A percentile compares a stretch with the other conserved stretches of the same genome.
Conservation (phyloP, 2,329 filamentous ascomycete species). For the Penicillium sp. region DNA sequence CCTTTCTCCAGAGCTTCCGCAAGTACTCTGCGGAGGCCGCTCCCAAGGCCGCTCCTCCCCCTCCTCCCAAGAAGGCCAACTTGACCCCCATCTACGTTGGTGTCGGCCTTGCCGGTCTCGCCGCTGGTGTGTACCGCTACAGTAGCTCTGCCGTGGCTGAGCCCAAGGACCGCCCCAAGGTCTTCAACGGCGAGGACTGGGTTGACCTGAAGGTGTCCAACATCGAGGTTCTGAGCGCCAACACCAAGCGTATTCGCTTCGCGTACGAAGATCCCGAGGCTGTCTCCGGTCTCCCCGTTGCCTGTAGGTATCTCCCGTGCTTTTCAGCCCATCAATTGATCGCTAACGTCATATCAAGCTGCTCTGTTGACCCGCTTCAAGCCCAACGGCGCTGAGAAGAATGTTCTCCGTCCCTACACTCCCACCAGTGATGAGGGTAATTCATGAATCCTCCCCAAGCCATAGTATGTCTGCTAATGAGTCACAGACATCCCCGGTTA, state of each 20-base stretch:
- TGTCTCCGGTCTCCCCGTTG: slow-evolving; percentile 77
- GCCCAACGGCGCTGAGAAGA: slow-evolving; percentile 78
- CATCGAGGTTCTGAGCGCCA: slow-evolving; percentile 82
- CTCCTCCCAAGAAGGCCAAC: slow-evolving; percentile 51
- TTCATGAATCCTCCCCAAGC: neutral
- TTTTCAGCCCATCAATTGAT: neutral
- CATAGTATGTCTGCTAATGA: neutral
- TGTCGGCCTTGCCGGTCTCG: slow-evolving; percentile 45
- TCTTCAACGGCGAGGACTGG: slow-evolving; percentile 85
- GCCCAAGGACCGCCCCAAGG: slow-evolving; percentile 46
- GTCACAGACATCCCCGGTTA: slow-evolving; percentile 69
- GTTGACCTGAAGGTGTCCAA: slow-evolving; percentile 76
- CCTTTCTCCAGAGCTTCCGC: slow-evolving; percentile 57
- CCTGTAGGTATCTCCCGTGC: slow-evolving; percentile 56
- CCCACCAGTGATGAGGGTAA: slow-evolving; percentile 81
- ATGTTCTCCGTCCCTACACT: slow-evolving; percentile 88
- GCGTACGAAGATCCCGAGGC: slow-evolving; percentile 79
- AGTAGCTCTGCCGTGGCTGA: slow-evolving; percentile 33
- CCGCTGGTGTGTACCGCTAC: slow-evolving; percentile 60
- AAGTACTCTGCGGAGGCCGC: slow-evolving; percentile 68
- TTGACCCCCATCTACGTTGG: slow-evolving; percentile 59
- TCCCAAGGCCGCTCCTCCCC: slow-evolving; percentile 4
- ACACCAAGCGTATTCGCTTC: slow-evolving; percentile 92
- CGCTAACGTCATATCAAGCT: slow-evolving; percentile 41
- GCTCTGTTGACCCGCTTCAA: slow-evolving; percentile 92